phyloP scores from a whole-genome alignment of 2,329 filamentous ascomycete genomes.

The Fusarium haematococcum region DNA sequence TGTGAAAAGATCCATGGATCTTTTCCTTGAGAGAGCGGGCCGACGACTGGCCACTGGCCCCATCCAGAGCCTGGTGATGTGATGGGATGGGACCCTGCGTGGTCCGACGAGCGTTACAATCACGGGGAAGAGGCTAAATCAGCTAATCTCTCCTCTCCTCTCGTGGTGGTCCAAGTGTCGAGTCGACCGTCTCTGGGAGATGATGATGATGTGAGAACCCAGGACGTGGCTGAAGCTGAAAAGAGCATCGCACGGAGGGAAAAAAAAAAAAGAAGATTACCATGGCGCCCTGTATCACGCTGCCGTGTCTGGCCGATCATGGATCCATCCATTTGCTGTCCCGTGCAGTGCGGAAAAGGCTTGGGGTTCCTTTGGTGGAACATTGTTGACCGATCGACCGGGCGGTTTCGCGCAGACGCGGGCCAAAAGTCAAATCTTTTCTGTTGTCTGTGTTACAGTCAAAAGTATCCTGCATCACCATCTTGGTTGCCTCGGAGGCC shows the following conservation, averaged over 20 bases:
- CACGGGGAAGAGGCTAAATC: constrained; percentile 20
- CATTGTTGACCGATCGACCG: neutral
- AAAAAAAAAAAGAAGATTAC: neutral
- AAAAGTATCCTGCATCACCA: neutral
- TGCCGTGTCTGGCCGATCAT: neutral
- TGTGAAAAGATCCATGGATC: neutral
- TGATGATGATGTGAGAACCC: neutral
- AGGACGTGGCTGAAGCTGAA: neutral
- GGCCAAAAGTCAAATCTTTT: neutral
- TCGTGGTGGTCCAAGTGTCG: constrained; percentile 1
- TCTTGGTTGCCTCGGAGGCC: neutral
- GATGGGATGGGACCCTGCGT: constrained; percentile 19
- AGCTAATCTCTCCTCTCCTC: constrained; percentile 3
- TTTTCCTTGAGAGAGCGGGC: neutral
- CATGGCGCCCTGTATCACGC: neutral
- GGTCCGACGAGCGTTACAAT: constrained; percentile 13
- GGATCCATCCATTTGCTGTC: neutral
- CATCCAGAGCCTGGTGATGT: neutral
- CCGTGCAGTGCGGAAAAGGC: neutral
- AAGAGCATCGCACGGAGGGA: neutral
- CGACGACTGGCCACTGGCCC: neutral
- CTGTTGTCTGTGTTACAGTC: neutral
- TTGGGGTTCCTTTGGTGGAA: neutral
- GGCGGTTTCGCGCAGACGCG: neutral
- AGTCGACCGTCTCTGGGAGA: neutral